These are phyloP conservation scores for Pistacia vera DNA, from an alignment of 345 rosid species.

Conservation along the genomic window DNA sequence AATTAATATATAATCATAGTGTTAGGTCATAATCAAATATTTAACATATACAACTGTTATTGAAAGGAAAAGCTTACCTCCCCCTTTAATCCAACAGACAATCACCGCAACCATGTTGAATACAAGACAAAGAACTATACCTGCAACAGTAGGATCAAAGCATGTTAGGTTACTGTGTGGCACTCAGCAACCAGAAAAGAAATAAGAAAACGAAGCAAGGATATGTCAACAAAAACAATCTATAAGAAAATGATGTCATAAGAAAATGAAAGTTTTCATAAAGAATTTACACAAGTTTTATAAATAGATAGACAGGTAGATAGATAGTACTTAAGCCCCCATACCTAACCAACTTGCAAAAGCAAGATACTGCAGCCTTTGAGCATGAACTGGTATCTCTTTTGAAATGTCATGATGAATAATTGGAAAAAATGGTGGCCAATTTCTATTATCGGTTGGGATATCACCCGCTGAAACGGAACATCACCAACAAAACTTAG, in stretches of 20 bases:
- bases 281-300: neutral
- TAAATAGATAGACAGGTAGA: too few species aligned
- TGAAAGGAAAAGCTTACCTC: constrained; percentile 56
- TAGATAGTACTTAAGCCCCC: constrained; percentile 7
- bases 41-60: neutral
- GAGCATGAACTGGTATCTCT: constrained; percentile 96
- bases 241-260: neutral
- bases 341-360: constrained; percentile 99
- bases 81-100: constrained; percentile 91
- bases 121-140: constrained; percentile 81
- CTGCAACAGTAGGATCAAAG: constrained; percentile 42
- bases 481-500: constrained; percentile 7
- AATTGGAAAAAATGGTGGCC: constrained; percentile 96
- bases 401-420: constrained; percentile 97
- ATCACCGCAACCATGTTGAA: constrained; percentile 83
- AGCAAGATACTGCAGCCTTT: constrained; percentile 92
- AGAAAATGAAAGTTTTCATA: neutral
- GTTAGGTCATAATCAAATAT: constrained; percentile 14
- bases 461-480: constrained; percentile 77
- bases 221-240: neutral
- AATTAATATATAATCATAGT: neutral
- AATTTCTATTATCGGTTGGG: constrained; percentile 69
- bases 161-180: neutral
- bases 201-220: neutral
- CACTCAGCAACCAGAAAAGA: neutral